Base-by-base conservation (phyloP, 192 early-diverging fungal species). In the Spinellus fusiger region DNA sequence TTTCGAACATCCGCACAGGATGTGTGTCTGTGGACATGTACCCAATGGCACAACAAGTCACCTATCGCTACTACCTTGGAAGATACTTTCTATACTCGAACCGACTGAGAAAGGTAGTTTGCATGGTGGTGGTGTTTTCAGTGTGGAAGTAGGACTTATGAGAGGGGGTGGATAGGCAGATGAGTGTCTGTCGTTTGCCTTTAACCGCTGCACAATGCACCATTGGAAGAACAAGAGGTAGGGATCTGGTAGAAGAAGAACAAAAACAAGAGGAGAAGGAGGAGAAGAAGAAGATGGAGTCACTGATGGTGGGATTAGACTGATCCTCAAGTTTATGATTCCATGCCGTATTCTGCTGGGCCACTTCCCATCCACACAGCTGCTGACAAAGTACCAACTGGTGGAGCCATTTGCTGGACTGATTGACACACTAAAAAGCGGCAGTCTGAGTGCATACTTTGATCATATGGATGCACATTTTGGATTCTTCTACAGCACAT, bases 11-110 rank as follows among this genome's bases (percentile, higher is more conserved):
- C 22, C 46, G 56, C 0, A 76, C 64, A 4, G 69, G 67, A 15
- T 59, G 61, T 1, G 70, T 75, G 1, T 29, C 62, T n/a, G 22
- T 81, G 1, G 26, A 52, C 1, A 23, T 66, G 4, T 81, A 62
- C 26, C 79, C 76, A 4, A 78, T 74, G 52, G 61, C 64, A 2
- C 73, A 81, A 27, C 79, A 78, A 61, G 74, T 81, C 6, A 76
- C 74, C 0, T 71, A 78, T 23, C 65, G 64, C 6, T 81, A 74
- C 35, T 81, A 81, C 35, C 47, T 76, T 0, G 79, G 79, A 8
- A 63, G 79, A 3, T 81, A 78, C 29, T 50, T 56, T 7, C 69
- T 81, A 28, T 76, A 69, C 16, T 69, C 78, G 10, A 54, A 69
- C 20, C 68, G 74, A 54, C 59, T 81, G 2, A 59, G 69, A 8